Percentiles rank a stretch among this genome's conserved stretches.
These are phyloP conservation scores for Rhazya stricta DNA, from an alignment of 257 asterid species.

Conservation along the genomic window DNA sequence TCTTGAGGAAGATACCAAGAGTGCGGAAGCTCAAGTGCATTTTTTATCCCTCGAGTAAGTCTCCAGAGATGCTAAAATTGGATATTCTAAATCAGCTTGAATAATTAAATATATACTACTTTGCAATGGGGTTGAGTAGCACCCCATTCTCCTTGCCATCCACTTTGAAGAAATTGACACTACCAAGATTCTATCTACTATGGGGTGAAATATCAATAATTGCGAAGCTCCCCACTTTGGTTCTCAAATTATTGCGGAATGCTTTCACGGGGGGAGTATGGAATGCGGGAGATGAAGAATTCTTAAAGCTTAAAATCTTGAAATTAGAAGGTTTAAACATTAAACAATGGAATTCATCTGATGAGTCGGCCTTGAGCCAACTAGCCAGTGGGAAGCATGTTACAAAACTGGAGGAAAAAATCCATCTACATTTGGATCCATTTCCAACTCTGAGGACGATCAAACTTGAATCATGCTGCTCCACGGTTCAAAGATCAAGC, in stretches of 20 bases:
- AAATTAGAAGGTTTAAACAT: background rate
- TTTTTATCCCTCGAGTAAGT: too few relatives aligned
- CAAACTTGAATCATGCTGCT: background rate
- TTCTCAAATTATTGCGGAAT: background rate
- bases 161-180: conserved; percentile 4
- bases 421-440: background rate
- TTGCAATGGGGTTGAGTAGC: background rate
- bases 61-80: background rate
- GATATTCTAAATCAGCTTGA: background rate
- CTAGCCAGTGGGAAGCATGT: background rate
- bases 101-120: background rate
- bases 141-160: conserved; percentile 3
- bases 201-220: conserved; percentile 7
- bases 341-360: background rate
- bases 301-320: conserved; percentile 1
- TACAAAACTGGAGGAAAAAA: background rate
- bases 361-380: background rate
- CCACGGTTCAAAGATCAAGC: background rate
- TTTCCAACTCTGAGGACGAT: background rate
- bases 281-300: background rate
- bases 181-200: background rate
- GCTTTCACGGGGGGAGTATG: background rate
- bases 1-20: background rate
- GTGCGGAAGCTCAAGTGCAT: background rate
- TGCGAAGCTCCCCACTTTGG: background rate